phyloP scores from a whole-genome alignment of 441 rosid species.

The Gossypium schwendimanii region DNA sequence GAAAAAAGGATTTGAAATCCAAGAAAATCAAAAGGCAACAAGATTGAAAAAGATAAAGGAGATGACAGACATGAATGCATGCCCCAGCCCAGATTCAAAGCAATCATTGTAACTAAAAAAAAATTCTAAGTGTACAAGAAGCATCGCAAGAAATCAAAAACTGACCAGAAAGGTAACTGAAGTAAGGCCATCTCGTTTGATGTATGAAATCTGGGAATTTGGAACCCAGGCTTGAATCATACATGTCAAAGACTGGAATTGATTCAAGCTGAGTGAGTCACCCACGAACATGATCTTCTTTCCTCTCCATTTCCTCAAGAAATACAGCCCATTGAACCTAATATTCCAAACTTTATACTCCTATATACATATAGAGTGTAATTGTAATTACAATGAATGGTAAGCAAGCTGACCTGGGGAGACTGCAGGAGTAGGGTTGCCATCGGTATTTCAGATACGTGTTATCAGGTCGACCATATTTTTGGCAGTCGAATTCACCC shows the following conservation, averaged over 20 bases:
- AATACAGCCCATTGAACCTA: constrained; percentile 61
- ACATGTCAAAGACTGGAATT: constrained; percentile 58
- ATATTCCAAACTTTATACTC: too few species aligned
- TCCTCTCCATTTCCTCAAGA: constrained; percentile 57
- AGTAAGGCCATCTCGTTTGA: constrained; percentile 36
- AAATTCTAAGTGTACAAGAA: neutral
- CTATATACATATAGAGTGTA: too few species aligned
- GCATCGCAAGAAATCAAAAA: neutral
- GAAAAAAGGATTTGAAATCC: neutral
- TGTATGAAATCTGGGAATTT: constrained; percentile 32
- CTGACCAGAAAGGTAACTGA: constrained; percentile 49
- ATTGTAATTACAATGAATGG: neutral
- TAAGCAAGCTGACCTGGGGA: constrained; percentile 46
- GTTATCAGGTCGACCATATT: constrained; percentile 66
- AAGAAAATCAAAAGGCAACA: neutral
- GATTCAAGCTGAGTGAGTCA: constrained; percentile 64
- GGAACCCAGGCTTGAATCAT: constrained; percentile 51
- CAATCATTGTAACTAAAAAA: constrained; percentile 12
- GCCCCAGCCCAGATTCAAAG: neutral
- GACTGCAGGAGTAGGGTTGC: constrained; percentile 71
- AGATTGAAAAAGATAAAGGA: constrained; percentile 15
- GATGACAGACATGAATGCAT: constrained; percentile 20
- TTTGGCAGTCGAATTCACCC: constrained; percentile 68
- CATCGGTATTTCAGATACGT: constrained; percentile 67
- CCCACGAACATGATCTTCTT: constrained; percentile 77